Conservation (phyloP, 2,329 filamentous ascomycete genomes). For the Clarireedia paspali region DNA sequence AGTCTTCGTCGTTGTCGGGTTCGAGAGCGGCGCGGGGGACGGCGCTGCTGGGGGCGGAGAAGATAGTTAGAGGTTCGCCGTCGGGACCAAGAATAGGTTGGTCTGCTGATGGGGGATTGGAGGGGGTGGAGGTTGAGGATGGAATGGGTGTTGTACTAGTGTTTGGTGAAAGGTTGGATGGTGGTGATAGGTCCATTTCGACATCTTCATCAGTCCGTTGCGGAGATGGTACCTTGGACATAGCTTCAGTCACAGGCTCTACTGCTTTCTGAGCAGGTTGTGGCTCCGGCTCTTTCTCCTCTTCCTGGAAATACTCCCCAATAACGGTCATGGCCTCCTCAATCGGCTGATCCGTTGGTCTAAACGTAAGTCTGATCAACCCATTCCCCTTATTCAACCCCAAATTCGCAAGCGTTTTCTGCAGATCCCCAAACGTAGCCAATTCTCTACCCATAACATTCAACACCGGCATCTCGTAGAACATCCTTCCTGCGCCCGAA, state of each 20-base stretch:
- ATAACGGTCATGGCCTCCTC: conserved; percentile 83
- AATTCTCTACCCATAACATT: conserved; percentile 78
- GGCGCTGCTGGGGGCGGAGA: conserved; percentile 64
- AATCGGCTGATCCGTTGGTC: conserved; percentile 66
- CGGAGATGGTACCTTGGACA: conserved; percentile 12
- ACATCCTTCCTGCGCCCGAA: conserved; percentile 61
- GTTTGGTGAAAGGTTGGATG: background rate
- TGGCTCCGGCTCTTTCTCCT: conserved; percentile 8
- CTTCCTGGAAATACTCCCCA: conserved; percentile 57
- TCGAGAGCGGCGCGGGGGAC: conserved; percentile 69
- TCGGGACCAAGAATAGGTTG: conserved; percentile 24
- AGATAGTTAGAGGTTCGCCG: conserved; percentile 58
- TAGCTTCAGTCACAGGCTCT: conserved; percentile 14
- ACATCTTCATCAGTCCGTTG: conserved; percentile 8
- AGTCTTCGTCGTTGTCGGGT: conserved; percentile 65
- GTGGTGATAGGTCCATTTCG: conserved; percentile 4
- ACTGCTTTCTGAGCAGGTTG: conserved; percentile 13
- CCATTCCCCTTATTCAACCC: conserved; percentile 81
- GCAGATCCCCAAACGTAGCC: conserved; percentile 68
- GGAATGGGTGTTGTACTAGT: background rate
- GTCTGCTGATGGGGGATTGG: background rate
- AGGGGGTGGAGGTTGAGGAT: conserved; percentile 1
- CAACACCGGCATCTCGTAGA: conserved; percentile 80
- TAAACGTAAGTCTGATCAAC: conserved; percentile 70
- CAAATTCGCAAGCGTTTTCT: conserved; percentile 81